Base-by-base conservation (phyloP, 805 yeast genomes). In the Candida maesae region DNA sequence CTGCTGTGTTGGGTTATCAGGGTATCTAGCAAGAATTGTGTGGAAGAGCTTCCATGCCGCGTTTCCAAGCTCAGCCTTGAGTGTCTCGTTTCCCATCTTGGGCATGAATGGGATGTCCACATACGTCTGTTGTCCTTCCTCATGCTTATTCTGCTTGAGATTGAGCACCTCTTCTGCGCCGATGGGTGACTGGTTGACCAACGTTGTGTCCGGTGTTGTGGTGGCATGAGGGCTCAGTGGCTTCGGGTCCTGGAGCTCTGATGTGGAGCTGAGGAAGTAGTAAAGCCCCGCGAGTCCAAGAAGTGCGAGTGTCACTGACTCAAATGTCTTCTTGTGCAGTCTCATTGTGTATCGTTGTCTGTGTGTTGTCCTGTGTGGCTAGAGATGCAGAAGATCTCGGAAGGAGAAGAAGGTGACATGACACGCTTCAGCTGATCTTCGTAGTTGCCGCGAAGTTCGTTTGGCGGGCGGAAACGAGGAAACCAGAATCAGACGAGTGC, bases 31-130 rank as follows among this genome's bases (percentile, higher is more conserved):
- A 36, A 93, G 68, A 25, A 90, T 80, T 0, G 98, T 91, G 63
- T 93, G 99, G 57, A 93, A 79, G 31, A 91, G 66, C 56, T 57
- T 85, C 99, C 99, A 91, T 0, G 95, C 81, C 0, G 97, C 84
- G 43, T 85, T 75, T 1, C 99, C 99, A 6, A 91, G 73, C 54
- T 85, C 93, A 2, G 95, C 93, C 55, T 79, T 77, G 39, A 79
- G 66, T 0, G 89, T 83, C 50, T 81, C 89, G 61, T 91, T 91
- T 13, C 84, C 84, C 95, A 93, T 89, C 51, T 86, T 77, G 6
- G 95, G 95, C 99, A 93, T 93, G 56, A 57, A 55, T n/a, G 58
- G 52, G 8, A 41, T 35, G 18, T 45, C 47, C n/a, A 30, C 33
- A 30, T 7, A 17, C 8, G 17, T 6, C 12, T 6, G 5, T 6